Conservation (phyloP, 225 moss, liverwort and hornwort species). For the Bryoerythrophyllum caledonicum region DNA sequence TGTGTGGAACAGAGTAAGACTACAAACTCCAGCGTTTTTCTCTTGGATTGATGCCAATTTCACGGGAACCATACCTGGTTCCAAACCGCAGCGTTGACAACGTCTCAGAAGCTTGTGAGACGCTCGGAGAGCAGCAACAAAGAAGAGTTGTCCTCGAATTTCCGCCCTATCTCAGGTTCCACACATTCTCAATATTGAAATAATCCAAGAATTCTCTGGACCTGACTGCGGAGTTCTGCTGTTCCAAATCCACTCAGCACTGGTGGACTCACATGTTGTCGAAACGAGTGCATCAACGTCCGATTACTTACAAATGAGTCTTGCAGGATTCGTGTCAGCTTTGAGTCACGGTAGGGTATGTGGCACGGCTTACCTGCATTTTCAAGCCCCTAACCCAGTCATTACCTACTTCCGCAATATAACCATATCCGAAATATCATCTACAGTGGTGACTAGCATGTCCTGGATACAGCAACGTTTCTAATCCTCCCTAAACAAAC, state of each 20-base stretch:
- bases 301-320: slow-evolving; percentile 56
- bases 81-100: slow-evolving; percentile 67
- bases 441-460: not conserved
- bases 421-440: not conserved
- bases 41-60: not conserved
- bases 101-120: slow-evolving; percentile 55
- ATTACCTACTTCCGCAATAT: slow-evolving; percentile 2
- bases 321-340: slow-evolving; percentile 66
- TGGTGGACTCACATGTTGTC: not conserved
- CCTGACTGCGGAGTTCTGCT: slow-evolving; percentile 5
- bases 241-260: not conserved
- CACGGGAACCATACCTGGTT: slow-evolving; percentile 33
- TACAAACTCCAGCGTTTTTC: not conserved
- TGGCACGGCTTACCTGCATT: slow-evolving; percentile 54
- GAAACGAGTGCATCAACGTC: slow-evolving; percentile 12
- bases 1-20: not conserved
- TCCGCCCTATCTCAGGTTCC: slow-evolving; percentile 47
- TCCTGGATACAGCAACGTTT: not conserved
- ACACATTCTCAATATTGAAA: slow-evolving; percentile 14
- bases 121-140: slow-evolving; percentile 67
- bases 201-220: not conserved
- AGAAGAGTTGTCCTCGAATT: slow-evolving; percentile 63
- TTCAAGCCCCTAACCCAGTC: slow-evolving; percentile 12
- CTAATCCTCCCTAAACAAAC: not conserved
- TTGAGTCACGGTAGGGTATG: slow-evolving; percentile 68